Evolutionary conservation across 2,329 filamentous ascomycete species (phyloP), one percentile per base, ranked within the genome.

Genomic region (Alternaria triticina): DNA sequence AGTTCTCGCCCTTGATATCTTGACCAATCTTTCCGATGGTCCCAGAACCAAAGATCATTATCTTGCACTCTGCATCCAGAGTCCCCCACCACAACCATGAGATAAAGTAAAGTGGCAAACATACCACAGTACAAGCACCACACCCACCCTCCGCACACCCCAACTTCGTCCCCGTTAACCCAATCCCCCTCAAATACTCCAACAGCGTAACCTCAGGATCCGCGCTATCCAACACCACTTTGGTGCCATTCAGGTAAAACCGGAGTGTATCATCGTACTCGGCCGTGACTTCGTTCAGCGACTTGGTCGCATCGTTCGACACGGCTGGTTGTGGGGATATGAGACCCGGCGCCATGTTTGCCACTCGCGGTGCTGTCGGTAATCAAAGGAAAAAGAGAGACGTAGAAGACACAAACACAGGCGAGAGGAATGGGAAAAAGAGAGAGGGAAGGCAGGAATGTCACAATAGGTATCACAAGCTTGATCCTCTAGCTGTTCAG

Each of bases 91-190:
- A 40, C 36, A 17, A 40, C 51, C 15, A 15, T 28, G 12, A 43
- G 11, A 20, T 2, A 27, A 45, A 15, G 45, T 12, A 20, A 40
- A 62, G 59, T 59, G 47, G 51, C 40, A 72, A 59, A 81, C 83
- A 66, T 82, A 87, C 94, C 49, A 98, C 93, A 46, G 95, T 98
- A 77, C 95, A 98, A 68, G 96, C 96, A 73, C 96, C 96, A 76
- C 96, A 99, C 2, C 96, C 96, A 66, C 96, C 96, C 83, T 99
- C 96, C 54, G 93, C 93, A 82, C 96, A 99, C 51, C 96, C 96
- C 81, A 98, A 86, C 81, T 99, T 99, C 12, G 96, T 98, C 13
- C 96, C 96, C 5, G 95, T 98, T 71, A 98, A 84, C 0, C 96
- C 96, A 76, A 98, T 92, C 20, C 94, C 95, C 66, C 96, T 88